Evolutionary conservation across 768 basidiomycete species (phyloP), one percentile per base, ranked within the genome.

Genomic region (Pulveroboletus sp.): DNA sequence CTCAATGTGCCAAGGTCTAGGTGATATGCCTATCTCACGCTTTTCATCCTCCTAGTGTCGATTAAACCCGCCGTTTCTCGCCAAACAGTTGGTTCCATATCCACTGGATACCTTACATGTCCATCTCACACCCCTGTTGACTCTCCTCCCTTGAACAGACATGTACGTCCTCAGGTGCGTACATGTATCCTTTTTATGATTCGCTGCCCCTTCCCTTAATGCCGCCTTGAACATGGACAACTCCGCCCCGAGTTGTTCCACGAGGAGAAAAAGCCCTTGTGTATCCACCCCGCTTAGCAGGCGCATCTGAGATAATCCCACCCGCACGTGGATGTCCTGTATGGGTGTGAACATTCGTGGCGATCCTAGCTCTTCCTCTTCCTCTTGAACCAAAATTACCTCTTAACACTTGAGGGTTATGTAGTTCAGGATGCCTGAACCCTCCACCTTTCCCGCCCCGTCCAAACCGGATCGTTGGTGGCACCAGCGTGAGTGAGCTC

Each of bases 381-480:
- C 67, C 66, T 39, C 67, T 62, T 5, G 60, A 35, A 26, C 67
- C 66, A 43, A 67, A 69, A 36, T 49, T 67, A 0, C 61, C 57
- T 32, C 55, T 58, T 33, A 9, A 17, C 12, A 69, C 67, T 42
- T 69, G 67, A 1, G 66, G 67, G 21, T 69, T 67, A 36, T 67
- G 66, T 35, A 59, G 26, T 46, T 66, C 65, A 8, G 65, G 63
- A 43, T 71, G 67, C 32, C 63, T 71, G 54, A 83, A 79, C 7
- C 79, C 82, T 26, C 76, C 77, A 18, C 63, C 69, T 56, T 75
- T 79, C 4, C 81, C 82, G 0, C 89, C 89, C 35, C 86, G 75
- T 24, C 88, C 88, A 52, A 91, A 91, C 11, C 83, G 77, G 37
- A 90, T 76, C 0, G 83, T 76, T 3, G 79, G 68, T 4, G 88